Evolutionary conservation across 257 asterid genomes (phyloP), one percentile per base, ranked within the genome.

Genomic region (Euphrasia confusa): DNA sequence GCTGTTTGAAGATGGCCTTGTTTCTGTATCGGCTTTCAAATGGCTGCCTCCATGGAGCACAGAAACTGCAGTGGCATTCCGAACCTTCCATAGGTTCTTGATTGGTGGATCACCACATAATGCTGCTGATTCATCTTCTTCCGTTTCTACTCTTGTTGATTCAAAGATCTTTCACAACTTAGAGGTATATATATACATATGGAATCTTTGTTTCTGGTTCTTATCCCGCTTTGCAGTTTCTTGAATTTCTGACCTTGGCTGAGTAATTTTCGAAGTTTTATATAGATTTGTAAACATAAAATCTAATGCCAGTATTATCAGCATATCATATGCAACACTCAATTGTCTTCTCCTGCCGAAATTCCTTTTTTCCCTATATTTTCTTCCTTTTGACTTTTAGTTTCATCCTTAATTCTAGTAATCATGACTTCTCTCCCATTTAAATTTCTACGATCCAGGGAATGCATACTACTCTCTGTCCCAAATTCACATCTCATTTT

Each of bases 1-100:
- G 79, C 79, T 86, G 45, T 84, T 92, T 58, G 76, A 77, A 68
- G 95, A 88, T 44, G 87, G 95, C 62, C 97, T 92, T 74, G 74
- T 86, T 70, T 86, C 90, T 60, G 92, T 85, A 69, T 88, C 95
- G 37, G 81, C 88, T 80, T 92, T 86, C 71, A 86, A 84, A 81
- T 88, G 93, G 95, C 70, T 92, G 78, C 97, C 98, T 58, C 88
- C 97, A 10, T 89, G 95, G 95, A 86, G 88, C 78, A 82, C 88
- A 4, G 98, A 92, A 76, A 83, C 95, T 72, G 83, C 84, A n/a
- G 95, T 92, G 75, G 95, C 95, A 42, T 89, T 88, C 72, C 94
- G 89, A 32, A 69, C 89, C 52, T 80, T 92, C 71, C 95, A 86
- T 69, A 89, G 84, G 76, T 86, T 91, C 74, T 74, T 91, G 73